A percentile compares a stretch with the other conserved stretches of the same genome.
These are phyloP conservation scores for Claviceps pazoutovae DNA, from an alignment of 2,329 filamentous ascomycete species.

Conservation along the genomic window DNA sequence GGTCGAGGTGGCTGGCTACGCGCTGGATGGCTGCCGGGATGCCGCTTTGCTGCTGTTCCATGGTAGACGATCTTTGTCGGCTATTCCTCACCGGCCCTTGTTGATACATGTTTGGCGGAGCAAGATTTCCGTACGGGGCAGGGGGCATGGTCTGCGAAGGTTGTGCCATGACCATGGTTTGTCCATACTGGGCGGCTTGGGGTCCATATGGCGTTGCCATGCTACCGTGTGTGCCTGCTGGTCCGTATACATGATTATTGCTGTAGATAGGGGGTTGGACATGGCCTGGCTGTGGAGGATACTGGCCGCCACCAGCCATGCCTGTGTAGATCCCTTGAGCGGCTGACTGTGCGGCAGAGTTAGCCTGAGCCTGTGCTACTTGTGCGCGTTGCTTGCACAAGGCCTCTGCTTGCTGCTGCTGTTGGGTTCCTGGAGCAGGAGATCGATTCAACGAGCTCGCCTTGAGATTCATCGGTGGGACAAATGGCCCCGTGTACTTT, in stretches of 20 bases:
- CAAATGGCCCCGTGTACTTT: conserved; percentile 91
- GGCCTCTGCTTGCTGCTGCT: conserved; percentile 90
- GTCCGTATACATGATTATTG: conserved; percentile 69
- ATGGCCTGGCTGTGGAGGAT: conserved; percentile 29
- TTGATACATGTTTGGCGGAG: conserved; percentile 42
- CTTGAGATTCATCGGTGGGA: conserved; percentile 94
- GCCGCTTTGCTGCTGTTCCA: conserved; percentile 87
- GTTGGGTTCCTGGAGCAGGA: conserved; percentile 82
- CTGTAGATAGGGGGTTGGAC: conserved; percentile 58
- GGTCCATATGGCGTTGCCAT: conserved; percentile 62
- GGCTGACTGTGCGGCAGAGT: conserved; percentile 51
- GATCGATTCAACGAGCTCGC: conserved; percentile 73
- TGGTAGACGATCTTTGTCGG: conserved; percentile 83
- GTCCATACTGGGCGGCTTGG: conserved; percentile 56
- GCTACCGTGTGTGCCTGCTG: conserved; percentile 32
- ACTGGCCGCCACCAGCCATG: conserved; percentile 32
- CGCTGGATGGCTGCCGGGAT: conserved; percentile 88
- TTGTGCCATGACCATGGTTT: conserved; percentile 54
- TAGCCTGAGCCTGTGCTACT: conserved; percentile 55
- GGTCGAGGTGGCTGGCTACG: conserved; percentile 90
- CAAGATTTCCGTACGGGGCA: conserved; percentile 44
- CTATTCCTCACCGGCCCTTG: conserved; percentile 57
- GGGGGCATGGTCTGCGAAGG: conserved; percentile 51
- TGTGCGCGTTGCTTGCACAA: conserved; percentile 82
- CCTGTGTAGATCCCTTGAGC: conserved; percentile 50